These are phyloP conservation scores for Hymenoscyphus salicellus DNA, from an alignment of 2,329 filamentous ascomycete genomes.

Conservation along the genomic window DNA sequence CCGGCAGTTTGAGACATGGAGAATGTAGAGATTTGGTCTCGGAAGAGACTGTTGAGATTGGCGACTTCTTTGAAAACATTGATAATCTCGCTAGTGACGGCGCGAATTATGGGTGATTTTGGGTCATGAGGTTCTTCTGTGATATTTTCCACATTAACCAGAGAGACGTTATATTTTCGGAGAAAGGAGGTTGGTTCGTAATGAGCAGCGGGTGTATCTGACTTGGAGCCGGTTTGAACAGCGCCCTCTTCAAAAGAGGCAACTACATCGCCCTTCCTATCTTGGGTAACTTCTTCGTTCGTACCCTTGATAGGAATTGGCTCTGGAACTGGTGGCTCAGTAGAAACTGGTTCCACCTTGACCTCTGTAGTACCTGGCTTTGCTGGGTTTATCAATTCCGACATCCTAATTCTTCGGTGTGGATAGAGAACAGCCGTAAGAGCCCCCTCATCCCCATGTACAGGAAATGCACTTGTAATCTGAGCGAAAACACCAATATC, in stretches of 20 bases:
- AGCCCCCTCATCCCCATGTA: conserved; percentile 77
- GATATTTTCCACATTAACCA: conserved; percentile 94
- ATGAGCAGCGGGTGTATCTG: conserved; percentile 49
- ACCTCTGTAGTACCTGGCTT: conserved; percentile 27
- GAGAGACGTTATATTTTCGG: conserved; percentile 83
- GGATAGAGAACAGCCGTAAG: conserved; percentile 94
- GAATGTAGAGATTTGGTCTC: conserved; percentile 96
- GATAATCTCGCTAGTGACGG: conserved; percentile 94
- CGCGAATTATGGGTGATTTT: conserved; percentile 83
- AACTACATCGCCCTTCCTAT: conserved; percentile 89
- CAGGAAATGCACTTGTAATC: conserved; percentile 92
- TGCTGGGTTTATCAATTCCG: conserved; percentile 70
- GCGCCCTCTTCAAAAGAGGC: conserved; percentile 90
- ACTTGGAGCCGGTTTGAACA: conserved; percentile 54
- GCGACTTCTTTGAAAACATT: conserved; percentile 99
- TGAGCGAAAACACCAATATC: conserved; percentile 97
- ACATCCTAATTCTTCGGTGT: conserved; percentile 89
- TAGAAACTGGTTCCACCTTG: conserved; percentile 43
- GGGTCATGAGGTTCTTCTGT: conserved; percentile 85
- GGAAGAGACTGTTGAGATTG: conserved; percentile 87
- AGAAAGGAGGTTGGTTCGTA: conserved; percentile 91
- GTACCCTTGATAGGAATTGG: conserved; percentile 53
- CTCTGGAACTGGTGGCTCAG: conserved; percentile 54
- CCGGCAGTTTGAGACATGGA: conserved; percentile 92
- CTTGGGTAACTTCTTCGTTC: conserved; percentile 52